Evolutionary conservation across 306 rosid species (phyloP), one percentile per base, ranked within the genome.

Genomic region (Pyrus communis): DNA sequence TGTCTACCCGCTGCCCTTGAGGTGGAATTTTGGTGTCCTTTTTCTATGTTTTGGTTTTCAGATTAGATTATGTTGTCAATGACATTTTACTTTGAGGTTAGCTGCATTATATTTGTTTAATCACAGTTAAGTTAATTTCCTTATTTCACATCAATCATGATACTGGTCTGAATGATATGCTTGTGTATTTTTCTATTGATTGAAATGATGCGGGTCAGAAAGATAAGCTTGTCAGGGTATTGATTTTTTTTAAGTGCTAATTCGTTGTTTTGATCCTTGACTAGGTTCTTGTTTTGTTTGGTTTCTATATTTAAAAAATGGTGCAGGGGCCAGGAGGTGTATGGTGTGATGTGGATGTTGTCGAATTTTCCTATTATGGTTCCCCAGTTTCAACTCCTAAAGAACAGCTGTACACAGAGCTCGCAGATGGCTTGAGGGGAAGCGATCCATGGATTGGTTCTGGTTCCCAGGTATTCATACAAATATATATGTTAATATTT

Each of bases 271-370:
- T 76, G 73, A 76, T 22, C 64, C 23, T 35, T 76, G 74, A 67
- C 57, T 28, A 76, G 72, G n/a, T 63, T 63, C 28, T 49, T 42
- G 46, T 66, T 59, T 45, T 33, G 28, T 77, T 42, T 51, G 45
- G 55, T 77, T 25, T 38, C 27, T 45, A 21, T 35, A n/a, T 21
- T 38, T 67, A 33, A 71, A 66, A 77, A 58, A 64, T 79, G 74
- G 67, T 73, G 67, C 84, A 96, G 99, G 99, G 99, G 67, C 99
- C 99, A 27, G 99, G 99, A 81, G 99, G 99, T 71, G 97, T 96
- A 67, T 96, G 99, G 99, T 96, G 99, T 82, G 98, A 96, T 72
- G 98, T 96, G 76, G 99, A 96, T 85, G 98, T 96, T 78, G 97
- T 96, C 77, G 99, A 96, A 82, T 96, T 96, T 90, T 89, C 98